Evolutionary conservation across 768 basidiomycete species (phyloP), one percentile per base, ranked within the genome.

Genomic region (Boletellus ananiceps): DNA sequence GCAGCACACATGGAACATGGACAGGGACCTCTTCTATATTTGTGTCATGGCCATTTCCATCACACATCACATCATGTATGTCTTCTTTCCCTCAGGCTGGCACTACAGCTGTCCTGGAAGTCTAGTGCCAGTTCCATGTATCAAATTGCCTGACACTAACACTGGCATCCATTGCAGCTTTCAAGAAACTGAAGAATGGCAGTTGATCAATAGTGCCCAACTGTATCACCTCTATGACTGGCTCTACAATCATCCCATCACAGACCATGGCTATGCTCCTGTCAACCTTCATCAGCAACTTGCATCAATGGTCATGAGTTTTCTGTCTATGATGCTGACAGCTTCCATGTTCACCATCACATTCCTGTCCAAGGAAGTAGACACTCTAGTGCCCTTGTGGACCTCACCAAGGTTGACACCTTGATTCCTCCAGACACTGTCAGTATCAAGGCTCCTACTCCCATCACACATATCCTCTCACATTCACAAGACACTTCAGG

Each of bases 41-140:
- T 5, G 47, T 2, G 44, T 46, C 12, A n/a, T 52, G 8, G 16
- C 43, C 0, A 21, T 56, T 6, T 56, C 46, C 4, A 3, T 54
- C 2, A 42, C 55, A 0, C 48, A 54, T 14, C 52, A 56, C 2
- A 5, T 54, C 18, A 12, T 33, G 46, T 56, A n/a, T n/a, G n/a
- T n/a, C n/a, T n/a, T n/a, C n/a, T n/a, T n/a, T n/a, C n/a, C n/a
- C n/a, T n/a, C n/a, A n/a, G n/a, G n/a, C n/a, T n/a, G n/a, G n/a
- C n/a, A n/a, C n/a, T n/a, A n/a, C n/a, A n/a, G n/a, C n/a, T n/a
- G n/a, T n/a, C n/a, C n/a, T n/a, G n/a, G n/a, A n/a, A n/a, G n/a
- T n/a, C n/a, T n/a, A n/a, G n/a, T n/a, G n/a, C n/a, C n/a, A n/a
- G n/a, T n/a, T n/a, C n/a, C n/a, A n/a, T n/a, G n/a, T n/a, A n/a